phyloP scores from a whole-genome alignment of 208 protist genomes.

The Crithidia fasciculata region DNA sequence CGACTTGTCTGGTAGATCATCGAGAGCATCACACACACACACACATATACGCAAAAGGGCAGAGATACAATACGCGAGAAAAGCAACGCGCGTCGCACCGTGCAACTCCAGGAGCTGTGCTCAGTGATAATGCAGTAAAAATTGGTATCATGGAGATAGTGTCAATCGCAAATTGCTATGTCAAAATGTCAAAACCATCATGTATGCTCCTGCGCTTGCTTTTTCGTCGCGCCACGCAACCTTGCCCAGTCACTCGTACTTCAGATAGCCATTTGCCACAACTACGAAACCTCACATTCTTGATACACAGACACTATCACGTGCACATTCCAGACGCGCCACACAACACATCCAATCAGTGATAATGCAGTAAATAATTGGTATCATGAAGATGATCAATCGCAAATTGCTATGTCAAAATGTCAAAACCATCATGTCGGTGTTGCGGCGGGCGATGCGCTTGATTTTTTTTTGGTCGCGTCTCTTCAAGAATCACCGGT shows the following conservation, averaged over 20 bases:
- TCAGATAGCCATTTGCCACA: too few relatives aligned
- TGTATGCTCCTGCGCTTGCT: neutral
- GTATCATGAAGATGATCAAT: conserved; percentile 39
- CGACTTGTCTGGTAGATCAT: too few relatives aligned
- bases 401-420: conserved; percentile 48
- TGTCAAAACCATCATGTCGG: conserved; percentile 33
- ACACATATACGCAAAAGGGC: neutral
- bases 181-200: conserved; percentile 42
- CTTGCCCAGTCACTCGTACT: neutral
- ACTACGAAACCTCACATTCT: too few relatives aligned
- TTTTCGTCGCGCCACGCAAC: neutral
- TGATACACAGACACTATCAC: too few relatives aligned
- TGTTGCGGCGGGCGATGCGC: too few relatives aligned
- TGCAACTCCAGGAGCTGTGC: neutral
- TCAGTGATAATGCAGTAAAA: conserved; percentile 27
- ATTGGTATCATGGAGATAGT: conserved; percentile 35
- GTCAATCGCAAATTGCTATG: conserved; percentile 49
- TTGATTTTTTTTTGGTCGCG: too few relatives aligned
- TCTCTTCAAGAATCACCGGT: too few relatives aligned
- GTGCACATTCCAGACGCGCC: too few relatives aligned
- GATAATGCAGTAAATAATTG: conserved; percentile 28
- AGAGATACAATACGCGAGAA: neutral
- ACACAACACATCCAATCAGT: neutral
- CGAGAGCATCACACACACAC: too few relatives aligned
- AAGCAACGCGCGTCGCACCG: too few relatives aligned